phyloP scores from a whole-genome alignment of 495 filamentous ascomycete genomes.

The Rostrohypoxylon terebratum region DNA sequence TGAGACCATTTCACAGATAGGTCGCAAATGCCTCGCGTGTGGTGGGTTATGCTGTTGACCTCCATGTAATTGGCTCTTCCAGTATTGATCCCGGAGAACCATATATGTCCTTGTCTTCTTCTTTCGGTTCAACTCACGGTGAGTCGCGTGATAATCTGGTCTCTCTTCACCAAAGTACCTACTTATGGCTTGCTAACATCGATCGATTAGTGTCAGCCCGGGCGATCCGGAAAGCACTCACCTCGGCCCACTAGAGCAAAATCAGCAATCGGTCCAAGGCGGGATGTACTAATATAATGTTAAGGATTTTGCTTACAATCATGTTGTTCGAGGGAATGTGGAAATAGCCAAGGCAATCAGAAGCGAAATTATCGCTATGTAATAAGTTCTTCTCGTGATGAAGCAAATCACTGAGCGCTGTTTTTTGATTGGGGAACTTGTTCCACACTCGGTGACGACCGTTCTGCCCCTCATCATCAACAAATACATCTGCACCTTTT shows the following conservation, averaged over 20 bases:
- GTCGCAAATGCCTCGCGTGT: constrained; percentile 55
- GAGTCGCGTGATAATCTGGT: constrained; percentile 17
- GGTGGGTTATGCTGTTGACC: constrained; percentile 37
- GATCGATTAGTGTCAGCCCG: not conserved
- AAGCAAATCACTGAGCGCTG: not conserved
- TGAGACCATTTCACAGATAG: constrained; percentile 50
- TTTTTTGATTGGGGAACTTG: constrained; percentile 44
- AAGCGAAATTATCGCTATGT: not conserved
- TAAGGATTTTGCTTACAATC: constrained; percentile 27
- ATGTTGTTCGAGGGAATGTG: constrained; percentile 48
- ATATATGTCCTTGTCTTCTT: constrained; percentile 30
- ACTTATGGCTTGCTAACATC: constrained; percentile 34
- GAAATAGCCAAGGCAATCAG: constrained; percentile 26
- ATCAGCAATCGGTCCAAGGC: not conserved
- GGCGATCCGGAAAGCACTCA: constrained; percentile 5
- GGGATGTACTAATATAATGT: not conserved
- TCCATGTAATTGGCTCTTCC: constrained; percentile 43
- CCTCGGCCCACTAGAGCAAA: constrained; percentile 41
- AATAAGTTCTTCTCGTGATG: constrained; percentile 2
- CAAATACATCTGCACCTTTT: not conserved
- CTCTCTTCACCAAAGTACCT: constrained; percentile 34
- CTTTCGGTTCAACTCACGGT: constrained; percentile 8
- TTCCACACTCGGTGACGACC: constrained; percentile 7
- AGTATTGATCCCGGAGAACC: constrained; percentile 40
- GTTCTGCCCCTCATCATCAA: not conserved